Conservation (phyloP, 2,329 filamentous ascomycete genomes). For the Fusarium citri region DNA sequence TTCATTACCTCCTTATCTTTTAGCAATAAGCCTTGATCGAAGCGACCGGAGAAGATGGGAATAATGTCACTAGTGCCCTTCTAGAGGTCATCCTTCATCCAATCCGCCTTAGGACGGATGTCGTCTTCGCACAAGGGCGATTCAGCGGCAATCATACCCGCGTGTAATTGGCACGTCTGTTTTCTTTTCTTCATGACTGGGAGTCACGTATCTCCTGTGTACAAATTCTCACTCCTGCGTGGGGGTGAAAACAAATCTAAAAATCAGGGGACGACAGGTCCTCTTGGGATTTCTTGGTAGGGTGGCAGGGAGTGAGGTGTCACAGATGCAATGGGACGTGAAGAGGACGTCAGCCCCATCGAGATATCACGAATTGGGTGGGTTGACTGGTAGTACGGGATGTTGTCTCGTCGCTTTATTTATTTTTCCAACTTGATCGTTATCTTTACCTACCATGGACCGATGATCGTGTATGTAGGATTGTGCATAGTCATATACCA, state of each 20-base stretch:
- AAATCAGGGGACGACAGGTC: slow-evolving; percentile 36
- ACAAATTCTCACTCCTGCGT: slow-evolving; percentile 32
- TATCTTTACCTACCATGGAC: slow-evolving; percentile 40
- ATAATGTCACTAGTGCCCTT: slow-evolving; percentile 29
- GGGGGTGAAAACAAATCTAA: slow-evolving; percentile 25
- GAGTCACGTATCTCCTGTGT: slow-evolving; percentile 43
- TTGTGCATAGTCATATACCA: slow-evolving; percentile 48
- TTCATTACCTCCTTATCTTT: slow-evolving; percentile 52
- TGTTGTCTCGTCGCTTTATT: slow-evolving; percentile 49
- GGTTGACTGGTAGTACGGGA: slow-evolving; percentile 40
- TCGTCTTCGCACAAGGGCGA: slow-evolving; percentile 18
- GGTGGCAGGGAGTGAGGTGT: slow-evolving; percentile 36
- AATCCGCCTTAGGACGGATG: slow-evolving; percentile 1
- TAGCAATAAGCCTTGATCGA: slow-evolving; percentile 43
- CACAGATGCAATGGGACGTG: slow-evolving; percentile 18
- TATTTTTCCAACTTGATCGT: slow-evolving; percentile 46
- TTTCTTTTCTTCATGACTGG: slow-evolving; percentile 39
- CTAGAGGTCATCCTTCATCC: slow-evolving; percentile 15
- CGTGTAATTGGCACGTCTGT: slow-evolving; percentile 40
- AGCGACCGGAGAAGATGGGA: slow-evolving; percentile 43
- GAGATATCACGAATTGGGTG: slow-evolving; percentile 25
- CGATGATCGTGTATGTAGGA: slow-evolving; percentile 47
- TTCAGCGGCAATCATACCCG: slow-evolving; percentile 28
- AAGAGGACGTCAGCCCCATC: slow-evolving; percentile 25
- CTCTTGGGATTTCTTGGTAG: slow-evolving; percentile 38